A percentile compares a stretch with the other conserved stretches of the same genome.
These are phyloP conservation scores for Pleurotus citrinopileatus DNA, from an alignment of 768 basidiomycete species.

Conservation along the genomic window DNA sequence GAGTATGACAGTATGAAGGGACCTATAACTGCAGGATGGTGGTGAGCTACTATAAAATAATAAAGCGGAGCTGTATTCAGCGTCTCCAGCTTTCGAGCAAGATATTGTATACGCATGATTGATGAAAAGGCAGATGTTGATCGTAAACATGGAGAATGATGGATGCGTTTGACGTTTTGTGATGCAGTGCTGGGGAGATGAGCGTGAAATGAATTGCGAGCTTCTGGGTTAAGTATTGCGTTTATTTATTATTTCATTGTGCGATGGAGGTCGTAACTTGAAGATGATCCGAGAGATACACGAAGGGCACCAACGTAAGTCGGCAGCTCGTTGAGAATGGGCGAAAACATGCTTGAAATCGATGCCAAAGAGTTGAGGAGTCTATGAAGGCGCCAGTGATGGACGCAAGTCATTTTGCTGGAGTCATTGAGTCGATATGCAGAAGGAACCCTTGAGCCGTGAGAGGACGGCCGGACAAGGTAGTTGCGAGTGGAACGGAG, in stretches of 20 bases:
- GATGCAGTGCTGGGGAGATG: neutral
- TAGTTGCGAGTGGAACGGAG: too few relatives aligned
- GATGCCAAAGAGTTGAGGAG: neutral
- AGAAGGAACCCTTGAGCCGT: too few relatives aligned
- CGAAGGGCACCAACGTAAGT: neutral
- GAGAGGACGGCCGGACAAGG: too few relatives aligned
- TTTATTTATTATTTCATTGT: neutral
- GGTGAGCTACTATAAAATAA: too few relatives aligned
- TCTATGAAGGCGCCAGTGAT: neutral
- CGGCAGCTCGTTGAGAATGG: neutral
- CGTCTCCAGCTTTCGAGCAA: too few relatives aligned
- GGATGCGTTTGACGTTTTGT: too few relatives aligned
- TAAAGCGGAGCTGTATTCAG: too few relatives aligned
- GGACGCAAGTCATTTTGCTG: neutral
- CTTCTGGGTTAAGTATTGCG: neutral
- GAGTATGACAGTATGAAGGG: neutral
- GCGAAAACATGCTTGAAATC: neutral
- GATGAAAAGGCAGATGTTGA: too few relatives aligned
- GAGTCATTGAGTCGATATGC: neutral
- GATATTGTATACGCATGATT: too few relatives aligned
- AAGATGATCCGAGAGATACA: constrained; percentile 5
- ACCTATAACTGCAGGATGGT: too few relatives aligned
- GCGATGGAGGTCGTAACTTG: constrained; percentile 2
- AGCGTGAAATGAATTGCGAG: neutral
- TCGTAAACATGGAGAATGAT: too few relatives aligned